phyloP scores from a whole-genome alignment of 1,139 yeast species.

The Blastobotrys proliferans region DNA sequence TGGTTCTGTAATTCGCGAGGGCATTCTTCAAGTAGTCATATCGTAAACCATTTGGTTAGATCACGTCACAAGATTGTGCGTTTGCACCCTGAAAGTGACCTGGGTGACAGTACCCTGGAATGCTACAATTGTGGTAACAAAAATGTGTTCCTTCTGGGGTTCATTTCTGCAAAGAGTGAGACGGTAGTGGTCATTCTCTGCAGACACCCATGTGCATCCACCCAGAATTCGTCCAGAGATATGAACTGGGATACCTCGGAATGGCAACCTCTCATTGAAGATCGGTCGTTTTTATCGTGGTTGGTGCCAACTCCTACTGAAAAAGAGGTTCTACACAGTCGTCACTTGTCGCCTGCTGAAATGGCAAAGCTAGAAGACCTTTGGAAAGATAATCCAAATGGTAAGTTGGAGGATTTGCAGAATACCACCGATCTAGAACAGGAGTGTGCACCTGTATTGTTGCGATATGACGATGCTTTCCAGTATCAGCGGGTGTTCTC shows the following conservation, averaged over 20 bases:
- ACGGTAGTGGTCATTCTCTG: slow-evolving; percentile 85
- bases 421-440: slow-evolving; percentile 52
- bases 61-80: slow-evolving; percentile 74
- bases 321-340: slow-evolving; percentile 55
- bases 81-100: slow-evolving; percentile 73
- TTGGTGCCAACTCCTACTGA: slow-evolving; percentile 67
- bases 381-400: slow-evolving; percentile 71
- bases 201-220: slow-evolving; percentile 81
- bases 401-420: slow-evolving; percentile 50
- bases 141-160: slow-evolving; percentile 80
- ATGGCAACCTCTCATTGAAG: slow-evolving; percentile 86
- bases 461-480: slow-evolving; percentile 78
- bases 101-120: slow-evolving; percentile 81
- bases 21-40: slow-evolving; percentile 66
- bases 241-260: slow-evolving; percentile 79
- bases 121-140: slow-evolving; percentile 87
- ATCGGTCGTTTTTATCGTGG: slow-evolving; percentile 77
- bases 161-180: slow-evolving; percentile 82
- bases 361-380: slow-evolving; percentile 71
- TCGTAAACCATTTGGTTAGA: slow-evolving; percentile 78
- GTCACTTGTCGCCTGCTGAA: slow-evolving; percentile 57
- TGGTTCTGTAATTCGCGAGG: slow-evolving; percentile 91
- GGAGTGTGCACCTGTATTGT: slow-evolving; percentile 63
- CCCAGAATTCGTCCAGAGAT: slow-evolving; percentile 43
- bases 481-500: slow-evolving; percentile 85